These are phyloP conservation scores for Boletus barrowsii DNA, from an alignment of 768 basidiomycete genomes.

Conservation along the genomic window DNA sequence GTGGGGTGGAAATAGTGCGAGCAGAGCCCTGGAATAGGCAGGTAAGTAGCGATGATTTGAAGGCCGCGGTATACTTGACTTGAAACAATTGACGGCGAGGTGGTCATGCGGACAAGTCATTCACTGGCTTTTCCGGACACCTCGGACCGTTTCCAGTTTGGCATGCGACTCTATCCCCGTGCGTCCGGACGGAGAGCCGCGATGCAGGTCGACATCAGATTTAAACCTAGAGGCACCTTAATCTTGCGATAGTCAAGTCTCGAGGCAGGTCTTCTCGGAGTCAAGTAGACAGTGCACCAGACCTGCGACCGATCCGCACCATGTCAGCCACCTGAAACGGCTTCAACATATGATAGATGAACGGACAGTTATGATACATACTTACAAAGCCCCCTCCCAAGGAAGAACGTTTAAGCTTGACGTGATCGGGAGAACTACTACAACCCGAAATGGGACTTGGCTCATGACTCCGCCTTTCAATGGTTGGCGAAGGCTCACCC, in stretches of 20 bases:
- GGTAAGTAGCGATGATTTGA: background rate
- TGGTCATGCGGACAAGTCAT: conserved; percentile 8
- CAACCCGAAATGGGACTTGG: background rate
- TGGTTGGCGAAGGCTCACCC: conserved; percentile 17
- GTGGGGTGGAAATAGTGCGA: background rate
- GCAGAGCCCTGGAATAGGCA: conserved; percentile 4
- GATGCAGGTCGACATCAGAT: background rate
- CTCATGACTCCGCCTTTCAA: background rate
- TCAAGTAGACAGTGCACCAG: background rate
- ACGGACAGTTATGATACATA: background rate
- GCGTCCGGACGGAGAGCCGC: background rate
- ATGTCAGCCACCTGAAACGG: background rate
- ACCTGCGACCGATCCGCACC: background rate
- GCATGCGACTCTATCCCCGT: background rate
- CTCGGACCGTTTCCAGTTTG: background rate
- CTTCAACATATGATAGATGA: background rate
- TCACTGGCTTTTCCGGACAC: too few relatives aligned
- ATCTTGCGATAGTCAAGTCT: too few relatives aligned
- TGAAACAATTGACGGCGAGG: background rate
- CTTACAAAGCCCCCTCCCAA: background rate
- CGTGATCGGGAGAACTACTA: background rate
- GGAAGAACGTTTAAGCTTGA: background rate
- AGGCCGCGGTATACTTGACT: background rate
- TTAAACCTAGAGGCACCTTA: too few relatives aligned
- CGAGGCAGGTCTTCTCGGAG: background rate